Evolutionary conservation across 106 monocot species (phyloP), one percentile per base, ranked within the genome.

Genomic region (Allium cepa): DNA sequence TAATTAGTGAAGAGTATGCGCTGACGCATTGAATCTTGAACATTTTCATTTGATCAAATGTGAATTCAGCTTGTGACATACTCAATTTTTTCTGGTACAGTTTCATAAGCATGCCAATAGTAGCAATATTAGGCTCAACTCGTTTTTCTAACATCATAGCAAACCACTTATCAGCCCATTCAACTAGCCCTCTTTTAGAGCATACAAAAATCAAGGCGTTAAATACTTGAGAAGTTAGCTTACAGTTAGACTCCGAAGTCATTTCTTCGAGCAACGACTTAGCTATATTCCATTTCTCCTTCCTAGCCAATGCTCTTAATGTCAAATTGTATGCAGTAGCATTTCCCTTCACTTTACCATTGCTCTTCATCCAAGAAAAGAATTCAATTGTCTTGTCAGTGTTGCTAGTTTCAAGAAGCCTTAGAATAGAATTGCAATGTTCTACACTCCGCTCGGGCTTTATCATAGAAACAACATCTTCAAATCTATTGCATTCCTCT

Each of bases 1-100:
- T 90, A 49, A 93, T 83, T 87, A 99, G 84, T 26, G 89, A 47
- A 15, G 97, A 99, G 46, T 99, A 99, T 11, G 84, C 92, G 56
- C 46, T 65, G 46, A 79, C 60, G 59, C 84, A 87, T 2, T 73
- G 72, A 60, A 83, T 50, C 26, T 83, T 79, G 72, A 47, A 79
- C 58, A 36, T 71, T 70, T 92, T 84, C 97, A 92, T 92, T 52
- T 71, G 70, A 14, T 50, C 26, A 73, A 99, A 99, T 66, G 87
- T 69, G 72, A 80, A 83, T 46, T 92, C 92, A 59, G 92, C 97
- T 75, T 87, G 72, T 46, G 63, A 17, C 66, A 92, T 67, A 69
- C 71, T 75, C 18, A 72, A 57, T 6, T 57, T 81, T 73, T 82
- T 99, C 70, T 90, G 92, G 75, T 85, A 93, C 69, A 99, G 89